Evolutionary conservation across 1,139 yeast genomes (phyloP).

Genomic region (Protomyces lactucae-debilis): DNA sequence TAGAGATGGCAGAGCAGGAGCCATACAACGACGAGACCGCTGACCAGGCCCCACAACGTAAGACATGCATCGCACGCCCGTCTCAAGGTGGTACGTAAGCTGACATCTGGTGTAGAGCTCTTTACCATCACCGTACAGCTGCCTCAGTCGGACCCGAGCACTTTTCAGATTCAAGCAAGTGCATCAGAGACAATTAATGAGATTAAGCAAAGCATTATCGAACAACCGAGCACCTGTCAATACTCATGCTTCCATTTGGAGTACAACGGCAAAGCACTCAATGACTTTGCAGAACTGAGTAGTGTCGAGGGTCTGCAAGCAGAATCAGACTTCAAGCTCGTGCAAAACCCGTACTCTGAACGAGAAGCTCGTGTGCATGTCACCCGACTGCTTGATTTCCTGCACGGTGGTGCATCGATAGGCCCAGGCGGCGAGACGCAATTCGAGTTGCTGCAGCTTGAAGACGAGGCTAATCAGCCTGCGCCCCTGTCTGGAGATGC

Average conservation of each 20-base stretch:
- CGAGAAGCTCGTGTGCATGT: constrained; percentile 48
- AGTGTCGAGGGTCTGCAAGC: constrained; percentile 36
- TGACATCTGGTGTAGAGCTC: not conserved
- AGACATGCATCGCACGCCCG: not conserved
- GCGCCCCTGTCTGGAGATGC: constrained; percentile 11
- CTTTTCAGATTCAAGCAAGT: constrained; percentile 19
- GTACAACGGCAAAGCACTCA: constrained; percentile 43
- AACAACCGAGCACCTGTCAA: constrained; percentile 53
- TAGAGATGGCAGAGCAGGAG: too few species aligned
- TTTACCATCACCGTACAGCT: constrained; percentile 12
- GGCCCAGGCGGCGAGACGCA: constrained; percentile 44
- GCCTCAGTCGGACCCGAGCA: constrained; percentile 5
- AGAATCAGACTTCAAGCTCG: constrained; percentile 37
- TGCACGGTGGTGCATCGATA: constrained; percentile 43
- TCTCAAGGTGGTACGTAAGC: not conserved
- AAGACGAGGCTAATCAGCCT: constrained; percentile 24
- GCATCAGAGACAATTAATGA: constrained; percentile 53
- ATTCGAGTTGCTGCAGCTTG: constrained; percentile 37
- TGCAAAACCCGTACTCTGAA: constrained; percentile 47
- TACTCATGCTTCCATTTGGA: constrained; percentile 57
- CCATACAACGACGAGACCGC: too few species aligned
- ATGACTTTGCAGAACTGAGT: constrained; percentile 36
- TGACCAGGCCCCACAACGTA: not conserved
- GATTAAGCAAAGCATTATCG: constrained; percentile 54
- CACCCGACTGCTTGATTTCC: constrained; percentile 46